Conservation (phyloP, 257 asterid species). For the Solanum commersonii region DNA sequence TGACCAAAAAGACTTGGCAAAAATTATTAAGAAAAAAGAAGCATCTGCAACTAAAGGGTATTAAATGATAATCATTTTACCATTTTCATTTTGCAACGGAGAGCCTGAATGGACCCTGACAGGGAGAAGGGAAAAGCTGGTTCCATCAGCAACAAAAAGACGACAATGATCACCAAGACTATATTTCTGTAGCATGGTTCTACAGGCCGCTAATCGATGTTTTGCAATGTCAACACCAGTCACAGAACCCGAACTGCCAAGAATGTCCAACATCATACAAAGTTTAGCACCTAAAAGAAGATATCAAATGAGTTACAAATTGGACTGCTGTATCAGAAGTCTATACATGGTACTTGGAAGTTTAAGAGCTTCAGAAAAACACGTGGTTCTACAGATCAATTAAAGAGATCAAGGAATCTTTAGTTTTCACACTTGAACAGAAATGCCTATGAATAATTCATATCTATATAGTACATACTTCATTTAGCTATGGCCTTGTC, state of each 20-base stretch:
- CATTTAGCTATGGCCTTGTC: background rate
- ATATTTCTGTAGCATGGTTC: slow-evolving; percentile 79
- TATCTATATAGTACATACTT: background rate
- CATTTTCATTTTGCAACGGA: slow-evolving; percentile 29
- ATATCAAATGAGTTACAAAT: slow-evolving; percentile 4
- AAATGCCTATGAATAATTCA: background rate
- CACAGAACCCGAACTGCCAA: slow-evolving; percentile 74
- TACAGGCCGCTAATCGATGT: slow-evolving; percentile 89
- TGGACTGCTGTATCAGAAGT: background rate
- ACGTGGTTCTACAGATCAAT: background rate
- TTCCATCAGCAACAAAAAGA: slow-evolving; percentile 93
- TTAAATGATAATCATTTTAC: background rate
- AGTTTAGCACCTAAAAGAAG: slow-evolving; percentile 81
- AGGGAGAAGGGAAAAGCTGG: slow-evolving; percentile 67
- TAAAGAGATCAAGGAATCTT: background rate
- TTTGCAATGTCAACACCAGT: slow-evolving; percentile 87
- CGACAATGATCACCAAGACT: slow-evolving; percentile 70
- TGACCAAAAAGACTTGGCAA: background rate
- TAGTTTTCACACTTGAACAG: background rate
- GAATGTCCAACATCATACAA: slow-evolving; percentile 80
- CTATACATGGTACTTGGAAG: background rate
- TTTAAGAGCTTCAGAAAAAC: background rate
- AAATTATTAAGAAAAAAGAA: background rate
- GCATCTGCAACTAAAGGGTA: background rate
- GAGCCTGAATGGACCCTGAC: slow-evolving; percentile 25